A percentile compares a stretch with the other conserved stretches of the same genome.
Conservation (phyloP, 768 basidiomycete genomes). For the Lentinus brumalis region DNA sequence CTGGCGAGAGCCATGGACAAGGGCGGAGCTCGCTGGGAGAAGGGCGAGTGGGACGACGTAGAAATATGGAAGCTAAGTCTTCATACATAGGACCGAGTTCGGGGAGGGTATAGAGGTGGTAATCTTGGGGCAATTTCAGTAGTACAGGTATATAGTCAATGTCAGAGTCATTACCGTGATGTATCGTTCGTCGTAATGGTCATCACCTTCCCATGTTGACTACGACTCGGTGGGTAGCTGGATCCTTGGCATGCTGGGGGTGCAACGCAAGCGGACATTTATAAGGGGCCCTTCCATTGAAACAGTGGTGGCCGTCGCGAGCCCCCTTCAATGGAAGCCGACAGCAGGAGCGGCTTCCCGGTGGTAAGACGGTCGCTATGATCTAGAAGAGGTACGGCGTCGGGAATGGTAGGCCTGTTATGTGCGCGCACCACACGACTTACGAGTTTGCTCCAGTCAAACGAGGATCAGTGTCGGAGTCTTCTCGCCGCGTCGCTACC, state of each 20-base stretch:
- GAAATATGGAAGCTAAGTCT: slow-evolving; percentile 68
- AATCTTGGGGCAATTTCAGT: neutral
- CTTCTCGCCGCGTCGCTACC: slow-evolving; percentile 59
- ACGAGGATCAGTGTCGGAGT: slow-evolving; percentile 35
- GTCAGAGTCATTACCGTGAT: neutral
- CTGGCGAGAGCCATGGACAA: slow-evolving; percentile 62
- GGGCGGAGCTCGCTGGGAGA: slow-evolving; percentile 58
- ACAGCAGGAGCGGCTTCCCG: too few relatives aligned
- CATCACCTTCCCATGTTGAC: neutral
- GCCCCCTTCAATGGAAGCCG: neutral
- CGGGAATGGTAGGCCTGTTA: neutral
- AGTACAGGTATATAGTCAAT: neutral
- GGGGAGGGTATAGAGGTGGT: neutral
- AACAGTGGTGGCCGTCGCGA: neutral
- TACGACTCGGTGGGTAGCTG: neutral
- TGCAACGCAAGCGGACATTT: neutral
- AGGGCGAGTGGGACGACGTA: slow-evolving; percentile 76
- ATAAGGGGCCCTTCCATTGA: too few relatives aligned
- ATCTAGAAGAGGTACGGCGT: neutral
- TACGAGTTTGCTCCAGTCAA: slow-evolving; percentile 7
- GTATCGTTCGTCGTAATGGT: neutral
- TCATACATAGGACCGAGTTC: neutral
- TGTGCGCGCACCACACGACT: neutral
- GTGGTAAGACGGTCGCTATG: neutral
- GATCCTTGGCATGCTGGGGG: neutral